A percentile compares a stretch with the other conserved stretches of the same genome.
These are phyloP conservation scores for Russula sp. DNA, from an alignment of 768 basidiomycete species.

Conservation along the genomic window DNA sequence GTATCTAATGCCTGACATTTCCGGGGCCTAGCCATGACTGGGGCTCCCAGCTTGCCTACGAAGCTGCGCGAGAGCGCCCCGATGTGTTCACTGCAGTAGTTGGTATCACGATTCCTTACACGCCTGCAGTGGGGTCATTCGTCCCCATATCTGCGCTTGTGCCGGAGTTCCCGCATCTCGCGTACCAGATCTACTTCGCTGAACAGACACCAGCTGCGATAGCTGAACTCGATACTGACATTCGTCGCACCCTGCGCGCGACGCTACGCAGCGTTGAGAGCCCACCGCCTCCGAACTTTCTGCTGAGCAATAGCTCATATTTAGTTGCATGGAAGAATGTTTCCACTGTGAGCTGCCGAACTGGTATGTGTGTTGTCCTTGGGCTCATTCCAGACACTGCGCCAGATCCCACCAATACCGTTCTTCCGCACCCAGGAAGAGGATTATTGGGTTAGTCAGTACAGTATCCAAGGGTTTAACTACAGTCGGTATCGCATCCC, in stretches of 20 bases:
- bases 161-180: constrained; percentile 42
- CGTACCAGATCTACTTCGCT: constrained; percentile 56
- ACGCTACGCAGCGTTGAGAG: constrained; percentile 48
- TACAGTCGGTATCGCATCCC: constrained; percentile 42
- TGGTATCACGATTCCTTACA: constrained; percentile 61
- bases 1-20: background rate
- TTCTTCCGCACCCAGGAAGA: constrained; percentile 58
- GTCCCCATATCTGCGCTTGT: constrained; percentile 42
- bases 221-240: constrained; percentile 48
- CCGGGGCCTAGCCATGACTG: constrained; percentile 56
- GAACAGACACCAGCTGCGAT: constrained; percentile 41
- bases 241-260: constrained; percentile 51
- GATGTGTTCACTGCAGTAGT: constrained; percentile 57
- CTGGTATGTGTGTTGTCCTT: background rate
- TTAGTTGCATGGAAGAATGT: constrained; percentile 47
- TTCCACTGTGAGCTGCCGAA: constrained; percentile 33
- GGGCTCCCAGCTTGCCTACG: constrained; percentile 63
- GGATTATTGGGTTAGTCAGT: constrained; percentile 63
- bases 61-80: constrained; percentile 61
- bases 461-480: constrained; percentile 49
- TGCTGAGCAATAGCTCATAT: constrained; percentile 45
- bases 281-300: constrained; percentile 50
- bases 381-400: background rate
- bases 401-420: constrained; percentile 54
- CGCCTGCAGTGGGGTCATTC: constrained; percentile 43